Conservation (phyloP, 202 grass and related monocot species). For the Panicum virgatum region DNA sequence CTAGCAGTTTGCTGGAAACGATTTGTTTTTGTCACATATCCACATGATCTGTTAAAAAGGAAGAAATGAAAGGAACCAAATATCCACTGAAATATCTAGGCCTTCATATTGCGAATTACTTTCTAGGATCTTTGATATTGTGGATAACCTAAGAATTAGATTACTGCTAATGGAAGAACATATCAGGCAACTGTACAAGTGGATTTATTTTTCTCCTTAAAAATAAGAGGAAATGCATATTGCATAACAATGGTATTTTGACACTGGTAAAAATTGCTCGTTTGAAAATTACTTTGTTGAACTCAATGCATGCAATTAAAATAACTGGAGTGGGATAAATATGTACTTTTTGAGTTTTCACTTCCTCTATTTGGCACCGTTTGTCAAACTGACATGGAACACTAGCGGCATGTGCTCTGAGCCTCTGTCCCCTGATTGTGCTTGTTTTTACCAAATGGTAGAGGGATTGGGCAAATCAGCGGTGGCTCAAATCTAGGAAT, state of each 20-base stretch:
- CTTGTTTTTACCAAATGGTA: background rate
- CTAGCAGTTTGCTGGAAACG: background rate
- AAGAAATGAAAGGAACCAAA: no score
- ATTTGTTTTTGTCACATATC: background rate
- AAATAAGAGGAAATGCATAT: background rate
- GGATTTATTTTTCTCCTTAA: background rate
- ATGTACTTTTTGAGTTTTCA: background rate
- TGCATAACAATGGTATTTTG: background rate
- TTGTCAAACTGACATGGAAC: background rate
- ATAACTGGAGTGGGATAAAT: background rate
- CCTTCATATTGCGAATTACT: background rate
- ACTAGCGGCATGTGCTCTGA: background rate
- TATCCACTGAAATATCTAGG: background rate
- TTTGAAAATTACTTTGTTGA: background rate
- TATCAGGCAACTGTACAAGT: background rate
- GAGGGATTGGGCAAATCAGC: background rate
- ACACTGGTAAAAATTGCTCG: background rate
- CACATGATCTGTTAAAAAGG: no score
- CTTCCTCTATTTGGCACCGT: background rate
- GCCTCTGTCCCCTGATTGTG: background rate
- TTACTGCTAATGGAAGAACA: slow-evolving; percentile 8
- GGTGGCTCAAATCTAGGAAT: background rate
- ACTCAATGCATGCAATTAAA: background rate
- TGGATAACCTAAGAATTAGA: background rate
- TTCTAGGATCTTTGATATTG: slow-evolving; percentile 4